Evolutionary conservation across 2,329 filamentous ascomycete species (phyloP).

Genomic region (Metarhizium humberi): DNA sequence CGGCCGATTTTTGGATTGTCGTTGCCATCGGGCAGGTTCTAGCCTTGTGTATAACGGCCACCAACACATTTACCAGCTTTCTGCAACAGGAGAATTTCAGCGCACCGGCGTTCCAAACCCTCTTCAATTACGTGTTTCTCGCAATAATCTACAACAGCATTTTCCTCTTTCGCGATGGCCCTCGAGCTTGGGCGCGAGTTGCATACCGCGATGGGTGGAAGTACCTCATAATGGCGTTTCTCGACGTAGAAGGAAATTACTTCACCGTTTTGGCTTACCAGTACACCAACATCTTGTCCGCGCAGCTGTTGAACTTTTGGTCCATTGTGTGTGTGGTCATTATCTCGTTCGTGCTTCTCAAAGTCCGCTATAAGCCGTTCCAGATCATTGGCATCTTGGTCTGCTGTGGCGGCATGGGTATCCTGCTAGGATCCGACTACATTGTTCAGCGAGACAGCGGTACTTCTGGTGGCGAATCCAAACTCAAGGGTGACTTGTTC

Average conservation of each 20-base stretch:
- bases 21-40: slow-evolving; percentile 74
- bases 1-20: slow-evolving; percentile 80
- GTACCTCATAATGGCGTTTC: slow-evolving; percentile 84
- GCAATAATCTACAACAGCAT: slow-evolving; percentile 72
- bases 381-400: slow-evolving; percentile 83
- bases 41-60: slow-evolving; percentile 81
- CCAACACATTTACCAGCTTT: slow-evolving; percentile 81
- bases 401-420: slow-evolving; percentile 82
- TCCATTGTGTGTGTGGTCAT: slow-evolving; percentile 87
- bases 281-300: slow-evolving; percentile 84
- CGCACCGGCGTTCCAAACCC: slow-evolving; percentile 89
- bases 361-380: slow-evolving; percentile 79
- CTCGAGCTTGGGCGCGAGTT: slow-evolving; percentile 57
- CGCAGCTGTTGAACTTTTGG: slow-evolving; percentile 98
- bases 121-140: slow-evolving; percentile 89
- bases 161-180: slow-evolving; percentile 72
- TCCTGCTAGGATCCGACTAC: slow-evolving; percentile 81
- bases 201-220: slow-evolving; percentile 74
- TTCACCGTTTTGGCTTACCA: slow-evolving; percentile 93
- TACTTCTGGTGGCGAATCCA: slow-evolving; percentile 50
- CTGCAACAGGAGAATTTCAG: slow-evolving; percentile 58
- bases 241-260: slow-evolving; percentile 96
- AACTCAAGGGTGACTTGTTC: slow-evolving; percentile 88
- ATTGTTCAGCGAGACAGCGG: slow-evolving; percentile 61
- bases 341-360: slow-evolving; percentile 72